Base-by-base conservation (phyloP, 441 rosid genomes). In the Gossypium davidsonii region DNA sequence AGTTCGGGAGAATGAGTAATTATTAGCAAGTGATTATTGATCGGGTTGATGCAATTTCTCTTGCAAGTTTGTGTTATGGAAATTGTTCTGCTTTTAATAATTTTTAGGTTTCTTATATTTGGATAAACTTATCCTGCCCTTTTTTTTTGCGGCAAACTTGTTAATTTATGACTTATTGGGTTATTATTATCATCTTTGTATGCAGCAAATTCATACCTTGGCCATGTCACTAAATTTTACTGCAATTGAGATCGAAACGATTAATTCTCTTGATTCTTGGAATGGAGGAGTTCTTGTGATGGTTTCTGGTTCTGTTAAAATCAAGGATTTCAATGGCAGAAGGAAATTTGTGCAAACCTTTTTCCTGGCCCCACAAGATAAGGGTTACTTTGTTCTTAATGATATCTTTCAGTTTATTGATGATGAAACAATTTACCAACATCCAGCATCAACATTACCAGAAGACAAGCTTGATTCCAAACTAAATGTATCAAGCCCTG, bases 291-390 rank as follows among this genome's bases (percentile, higher is more conserved):
- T 90, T 1, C 18, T 90, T 52, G 90, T 90, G 73, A 79, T 78
- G 82, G 90, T 90, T 63, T 76, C 90, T 0, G 95, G 95, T 46
- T 80, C 89, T 65, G 89, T 88, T 67, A 88, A 84, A 62, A 85
- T 85, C 0, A 88, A 79, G 73, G 91, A 88, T 14, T 84, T 72
- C 15, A 67, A 17, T 31, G 73, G 77, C 74, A 76, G 85, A 68
- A 85, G 95, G 82, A 80, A 78, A 48, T 90, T 88, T 58, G 82
- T 84, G 82, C 92, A 90, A 78, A 85, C 87, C 12, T 90, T 90
- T 67, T 88, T 90, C 61, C 92, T 90, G 1, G 95, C 92, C 58
- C 92, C 95, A 23, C 92, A 90, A 75, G 85, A 85, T 44, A 84
- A 85, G 79, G 95, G 95, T 71, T 88, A 78, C 77, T 90, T 88